Evolutionary conservation across 2,329 filamentous ascomycete species (phyloP), one percentile per base, ranked within the genome.

Genomic region (Epichloe coenophiala): DNA sequence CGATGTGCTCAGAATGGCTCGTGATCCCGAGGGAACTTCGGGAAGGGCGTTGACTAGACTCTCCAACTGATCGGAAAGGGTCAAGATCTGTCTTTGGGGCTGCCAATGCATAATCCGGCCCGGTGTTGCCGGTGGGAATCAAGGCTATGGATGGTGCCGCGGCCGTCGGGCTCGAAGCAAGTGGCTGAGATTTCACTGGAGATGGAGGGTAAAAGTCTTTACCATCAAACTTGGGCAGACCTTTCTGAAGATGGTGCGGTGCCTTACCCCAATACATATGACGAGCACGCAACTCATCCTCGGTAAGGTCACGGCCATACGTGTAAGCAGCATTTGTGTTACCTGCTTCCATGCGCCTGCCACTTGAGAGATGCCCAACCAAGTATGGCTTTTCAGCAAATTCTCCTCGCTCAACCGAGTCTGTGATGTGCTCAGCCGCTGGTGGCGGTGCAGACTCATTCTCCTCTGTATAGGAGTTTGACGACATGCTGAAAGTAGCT

Each of bases 201-300:
- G 78, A 81, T 3, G 76, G 66, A 33, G 74, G 76, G 54, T 81
- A 83, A 56, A 83, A 83, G 59, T 82, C 72, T 60, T 79, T 81
- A 23, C 80, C 79, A 56, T 83, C 79, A 57, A 80, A 84, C 61
- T 79, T 82, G 36, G 80, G 79, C 40, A 82, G 65, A 2, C 77
- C 76, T 36, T 67, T 70, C 46, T 74, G 68, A 12, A 70, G 68
- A 55, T 73, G 70, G 33, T 65, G 69, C 41, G 78, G 72, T 15
- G 75, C 72, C 42, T 76, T 74, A 9, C 76, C 78, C 77, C 78
- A 83, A 60, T 80, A 83, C 55, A 81, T 64, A 54, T 75, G 72
- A 43, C 79, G 74, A 54, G 80, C 77, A 49, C 74, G 73, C 44
- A 75, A 64, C 58, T 84, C 80, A 47, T 79, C 78, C 3, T 74